Base-by-base conservation (phyloP, 805 yeast species). In the Cyberlindnera galapagoensis region DNA sequence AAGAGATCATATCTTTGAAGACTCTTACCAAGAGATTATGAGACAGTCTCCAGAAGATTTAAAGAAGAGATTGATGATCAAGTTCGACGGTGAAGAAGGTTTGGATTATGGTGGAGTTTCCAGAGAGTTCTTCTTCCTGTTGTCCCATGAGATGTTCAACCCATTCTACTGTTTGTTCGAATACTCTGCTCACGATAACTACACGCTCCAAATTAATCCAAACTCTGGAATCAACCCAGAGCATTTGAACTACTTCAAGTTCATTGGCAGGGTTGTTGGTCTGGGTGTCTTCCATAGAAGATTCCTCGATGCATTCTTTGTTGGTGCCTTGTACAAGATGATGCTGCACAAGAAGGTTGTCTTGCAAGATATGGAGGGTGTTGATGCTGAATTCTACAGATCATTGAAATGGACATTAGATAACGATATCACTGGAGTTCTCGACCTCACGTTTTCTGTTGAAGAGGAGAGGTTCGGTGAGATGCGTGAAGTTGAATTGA, bases 51-150 rank as follows among this genome's bases (percentile, higher is more conserved):
- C 98, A 13, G 97, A 88, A 60, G 99, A 92, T 57, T 73, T 92
- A 63, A 94, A 92, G 74, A 92, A 92, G 69, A 74, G 98, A 57
- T 67, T 92, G 42, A 92, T 92, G 98, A 92, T 92, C 61, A 87
- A 90, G 59, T 92, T 92, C 53, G 98, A 92, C 50, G 98, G 98
- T 40, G 99, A 92, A 66, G 99, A 92, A 68, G 99, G 98, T 60
- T 74, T 92, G 51, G 99, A 92, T 67, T 92, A 92, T 57, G 99
- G 99, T 71, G 99, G 99, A 57, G 97, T 92, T 42, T 86, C 97
- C 19, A 75, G 99, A 66, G 99, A 92, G 62, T 92, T 86, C 60
- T 92, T 92, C 80, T 92, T 88, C 65, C 70, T 88, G 56, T 69
- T 92, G 46, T 88, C 97, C 4, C 98, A 92, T 57, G 97, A 92